Base-by-base conservation (phyloP, 176 grass and related monocot species). In the Carex pumila region DNA sequence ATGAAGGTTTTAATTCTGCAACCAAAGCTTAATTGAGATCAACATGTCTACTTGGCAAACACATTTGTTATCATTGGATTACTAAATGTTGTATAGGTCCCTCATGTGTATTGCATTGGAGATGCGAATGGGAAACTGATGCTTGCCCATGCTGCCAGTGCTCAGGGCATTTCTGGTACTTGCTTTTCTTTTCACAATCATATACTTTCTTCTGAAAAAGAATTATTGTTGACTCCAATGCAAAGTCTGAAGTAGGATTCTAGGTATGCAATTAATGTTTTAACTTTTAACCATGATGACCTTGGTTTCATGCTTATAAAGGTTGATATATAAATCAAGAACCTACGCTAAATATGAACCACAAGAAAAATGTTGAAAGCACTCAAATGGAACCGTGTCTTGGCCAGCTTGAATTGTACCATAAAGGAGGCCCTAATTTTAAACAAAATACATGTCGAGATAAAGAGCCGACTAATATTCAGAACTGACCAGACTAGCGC, bases 101-200 rank as follows among this genome's bases (percentile, higher is more conserved):
- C 95, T 36, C 89, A 98, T 88, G 88, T 98, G 81, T 94, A 87
- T 91, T 94, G 92, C 86, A 98, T 98, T 77, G 95, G 95, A 87
- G 95, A 98, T 89, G 95, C 95, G 19, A 94, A 94, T 62, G 95
- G 95, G 58, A 98, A 94, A 86, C 83, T 98, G 61, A 98, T 98
- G 95, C 95, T 98, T 89, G 95, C 95, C 19, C 95, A 98, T 93
- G 92, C 91, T 89, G 95, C 95, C 70, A 94, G 92, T 93, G 95
- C 95, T 88, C 95, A 98, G 86, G 95, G 95, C 88, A 98, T 97
- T 75, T 94, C 95, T 39, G 95, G 95, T 87, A 86, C 22, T 63
- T 12, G 17, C 12, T 84, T 60, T 29, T 74, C 21, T 87, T 22
- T 85, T 25, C 21, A 50, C 61, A 34, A 1, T 29, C 61, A 12